Evolutionary conservation across 805 yeast species (phyloP).

Genomic region (Torulaspora indica): DNA sequence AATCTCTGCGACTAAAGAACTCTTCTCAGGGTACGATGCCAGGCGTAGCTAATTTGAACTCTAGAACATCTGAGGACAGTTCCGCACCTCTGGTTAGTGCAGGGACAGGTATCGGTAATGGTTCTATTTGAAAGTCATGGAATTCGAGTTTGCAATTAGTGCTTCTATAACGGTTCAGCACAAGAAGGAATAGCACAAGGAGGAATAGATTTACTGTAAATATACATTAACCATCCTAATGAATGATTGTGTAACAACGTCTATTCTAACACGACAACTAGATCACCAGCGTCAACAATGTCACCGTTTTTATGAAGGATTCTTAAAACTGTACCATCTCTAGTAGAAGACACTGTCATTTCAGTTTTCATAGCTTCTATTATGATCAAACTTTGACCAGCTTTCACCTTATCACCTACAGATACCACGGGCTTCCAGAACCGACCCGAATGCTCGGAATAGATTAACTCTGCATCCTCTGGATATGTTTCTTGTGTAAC

Average conservation of each 20-base stretch:
- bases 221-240: background rate
- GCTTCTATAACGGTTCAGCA: background rate
- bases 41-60: background rate
- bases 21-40: background rate
- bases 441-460: slow-evolving; percentile 94
- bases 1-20: slow-evolving; percentile 24
- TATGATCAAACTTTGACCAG: slow-evolving; percentile 77
- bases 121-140: slow-evolving; percentile 4
- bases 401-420: slow-evolving; percentile 68
- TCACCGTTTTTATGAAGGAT: slow-evolving; percentile 82
- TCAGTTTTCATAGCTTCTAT: slow-evolving; percentile 99
- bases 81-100: slow-evolving; percentile 18
- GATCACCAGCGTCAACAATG: slow-evolving; percentile 94
- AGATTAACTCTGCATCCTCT: slow-evolving; percentile 77
- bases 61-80: slow-evolving; percentile 28
- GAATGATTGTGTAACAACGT: background rate
- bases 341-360: slow-evolving; percentile 77
- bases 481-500: slow-evolving; percentile 54
- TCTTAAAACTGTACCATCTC: slow-evolving; percentile 65
- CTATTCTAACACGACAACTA: slow-evolving; percentile 61
- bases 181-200: too few species aligned
- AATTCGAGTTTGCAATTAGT: background rate
- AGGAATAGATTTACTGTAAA: background rate
- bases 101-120: slow-evolving; percentile 1
- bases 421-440: slow-evolving; percentile 88